Evolutionary conservation across 352 stramenopile genomes (phyloP).

Genomic region (Stephanocyclus meneghinianus): DNA sequence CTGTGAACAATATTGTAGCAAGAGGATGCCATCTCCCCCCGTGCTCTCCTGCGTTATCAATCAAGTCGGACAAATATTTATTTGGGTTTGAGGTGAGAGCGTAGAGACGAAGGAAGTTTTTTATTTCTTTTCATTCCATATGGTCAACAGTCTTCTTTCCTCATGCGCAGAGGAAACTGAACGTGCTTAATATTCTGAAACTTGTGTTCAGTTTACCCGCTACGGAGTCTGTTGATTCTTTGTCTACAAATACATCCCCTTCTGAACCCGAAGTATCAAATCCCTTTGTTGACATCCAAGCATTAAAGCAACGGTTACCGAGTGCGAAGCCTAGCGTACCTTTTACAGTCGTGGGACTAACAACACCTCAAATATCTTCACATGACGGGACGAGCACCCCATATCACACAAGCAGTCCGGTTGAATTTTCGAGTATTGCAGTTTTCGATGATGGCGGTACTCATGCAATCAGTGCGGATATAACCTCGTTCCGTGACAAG

Average conservation of each 20-base stretch:
- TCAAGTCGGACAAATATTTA: constrained; percentile 21
- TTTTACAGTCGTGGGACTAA: not conserved
- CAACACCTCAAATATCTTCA: not conserved
- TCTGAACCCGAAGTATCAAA: not conserved
- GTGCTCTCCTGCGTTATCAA: constrained; percentile 16
- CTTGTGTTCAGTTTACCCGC: constrained; percentile 42
- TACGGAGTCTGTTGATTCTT: not conserved
- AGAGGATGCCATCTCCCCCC: constrained; percentile 21
- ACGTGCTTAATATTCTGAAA: constrained; percentile 11
- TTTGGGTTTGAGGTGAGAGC: constrained; percentile 26
- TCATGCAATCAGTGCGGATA: constrained; percentile 17
- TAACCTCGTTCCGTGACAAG: constrained; percentile 26
- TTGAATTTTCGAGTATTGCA: constrained; percentile 27
- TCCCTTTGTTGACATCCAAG: not conserved
- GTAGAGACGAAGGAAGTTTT: constrained; percentile 14
- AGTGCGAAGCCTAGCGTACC: not conserved
- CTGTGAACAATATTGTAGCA: constrained; percentile 14
- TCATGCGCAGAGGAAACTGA: not conserved
- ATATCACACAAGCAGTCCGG: constrained; percentile 17
- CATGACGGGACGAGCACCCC: not conserved
- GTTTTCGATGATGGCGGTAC: constrained; percentile 28
- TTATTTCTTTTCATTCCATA: not conserved
- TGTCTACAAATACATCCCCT: not conserved
- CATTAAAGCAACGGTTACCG: not conserved
- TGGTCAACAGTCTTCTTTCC: not conserved